Evolutionary conservation across 257 asterid genomes (phyloP).

Genomic region (Solanum habrochaites): DNA sequence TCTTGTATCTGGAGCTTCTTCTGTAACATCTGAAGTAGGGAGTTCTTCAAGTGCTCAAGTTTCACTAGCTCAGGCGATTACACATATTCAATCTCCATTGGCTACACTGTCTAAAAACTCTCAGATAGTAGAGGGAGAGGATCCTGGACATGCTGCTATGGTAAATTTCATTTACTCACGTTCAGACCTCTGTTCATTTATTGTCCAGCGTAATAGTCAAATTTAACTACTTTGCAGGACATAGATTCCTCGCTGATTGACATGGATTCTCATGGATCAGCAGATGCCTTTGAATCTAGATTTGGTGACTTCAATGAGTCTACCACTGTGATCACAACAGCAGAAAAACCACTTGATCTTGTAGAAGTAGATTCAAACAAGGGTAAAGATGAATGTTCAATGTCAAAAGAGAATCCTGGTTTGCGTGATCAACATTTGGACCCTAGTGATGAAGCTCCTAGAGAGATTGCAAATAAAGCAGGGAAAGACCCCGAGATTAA

Average conservation of each 20-base stretch:
- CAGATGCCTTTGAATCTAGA: conserved; percentile 9
- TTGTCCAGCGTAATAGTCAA: neutral
- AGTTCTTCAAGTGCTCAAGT: conserved; percentile 22
- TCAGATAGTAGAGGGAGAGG: conserved; percentile 27
- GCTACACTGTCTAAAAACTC: conserved; percentile 20
- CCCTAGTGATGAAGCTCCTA: conserved; percentile 15
- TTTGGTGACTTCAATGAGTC: conserved; percentile 16
- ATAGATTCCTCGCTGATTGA: conserved; percentile 12
- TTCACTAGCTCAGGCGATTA: conserved; percentile 17
- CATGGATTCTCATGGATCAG: conserved; percentile 21
- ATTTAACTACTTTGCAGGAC: conserved; percentile 31
- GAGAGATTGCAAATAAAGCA: conserved; percentile 19
- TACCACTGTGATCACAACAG: conserved; percentile 17
- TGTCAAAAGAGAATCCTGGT: conserved; percentile 11
- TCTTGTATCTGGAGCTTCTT: conserved; percentile 28
- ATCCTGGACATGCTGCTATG: conserved; percentile 23
- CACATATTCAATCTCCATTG: conserved; percentile 8
- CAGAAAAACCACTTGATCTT: conserved; percentile 16
- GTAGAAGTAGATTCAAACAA: conserved; percentile 13
- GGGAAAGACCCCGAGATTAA: conserved; percentile 11
- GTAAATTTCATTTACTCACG: conserved; percentile 16
- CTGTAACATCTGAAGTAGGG: conserved; percentile 34
- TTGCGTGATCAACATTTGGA: conserved; percentile 9
- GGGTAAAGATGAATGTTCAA: conserved; percentile 11
- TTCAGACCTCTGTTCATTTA: neutral